phyloP scores from a whole-genome alignment of 2,329 filamentous ascomycete species.

The Penicillium sp. region DNA sequence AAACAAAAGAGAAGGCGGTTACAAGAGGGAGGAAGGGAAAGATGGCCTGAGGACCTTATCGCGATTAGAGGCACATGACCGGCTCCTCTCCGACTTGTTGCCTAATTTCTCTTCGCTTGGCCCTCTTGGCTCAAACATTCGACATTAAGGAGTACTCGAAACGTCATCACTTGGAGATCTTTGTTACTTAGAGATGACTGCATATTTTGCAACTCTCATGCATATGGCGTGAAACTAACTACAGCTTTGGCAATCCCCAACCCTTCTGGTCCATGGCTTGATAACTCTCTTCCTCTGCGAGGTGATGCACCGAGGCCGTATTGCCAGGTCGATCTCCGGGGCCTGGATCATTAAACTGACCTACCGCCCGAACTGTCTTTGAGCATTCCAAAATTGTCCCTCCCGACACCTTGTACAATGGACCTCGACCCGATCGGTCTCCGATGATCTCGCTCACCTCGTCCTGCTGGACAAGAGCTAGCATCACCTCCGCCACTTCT shows the following conservation, averaged over 20 bases:
- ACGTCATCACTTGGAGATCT: conserved; percentile 2
- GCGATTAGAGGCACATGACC: conserved; percentile 6
- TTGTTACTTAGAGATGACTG: background rate
- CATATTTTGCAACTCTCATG: background rate
- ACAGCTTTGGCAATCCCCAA: conserved; percentile 49
- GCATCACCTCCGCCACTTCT: conserved; percentile 61
- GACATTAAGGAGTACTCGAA: background rate
- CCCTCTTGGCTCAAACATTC: background rate
- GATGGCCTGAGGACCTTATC: conserved; percentile 4
- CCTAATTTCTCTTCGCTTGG: background rate
- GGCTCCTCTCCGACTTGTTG: background rate
- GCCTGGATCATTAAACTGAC: conserved; percentile 55
- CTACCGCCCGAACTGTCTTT: conserved; percentile 54
- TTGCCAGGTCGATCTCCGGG: conserved; percentile 50
- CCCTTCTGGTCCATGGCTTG: conserved; percentile 48
- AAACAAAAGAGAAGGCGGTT: conserved; percentile 7
- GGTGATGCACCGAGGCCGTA: conserved; percentile 45
- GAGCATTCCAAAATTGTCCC: conserved; percentile 60
- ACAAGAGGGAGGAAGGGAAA: conserved; percentile 4
- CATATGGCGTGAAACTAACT: conserved; percentile 8
- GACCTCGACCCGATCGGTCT: conserved; percentile 31
- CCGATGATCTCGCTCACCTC: conserved; percentile 41
- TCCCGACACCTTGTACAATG: conserved; percentile 42
- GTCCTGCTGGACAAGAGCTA: conserved; percentile 55
- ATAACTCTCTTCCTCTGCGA: conserved; percentile 53